Evolutionary conservation across 768 basidiomycete species (phyloP), one percentile per base, ranked within the genome.

Genomic region (Boletus coccyginus): DNA sequence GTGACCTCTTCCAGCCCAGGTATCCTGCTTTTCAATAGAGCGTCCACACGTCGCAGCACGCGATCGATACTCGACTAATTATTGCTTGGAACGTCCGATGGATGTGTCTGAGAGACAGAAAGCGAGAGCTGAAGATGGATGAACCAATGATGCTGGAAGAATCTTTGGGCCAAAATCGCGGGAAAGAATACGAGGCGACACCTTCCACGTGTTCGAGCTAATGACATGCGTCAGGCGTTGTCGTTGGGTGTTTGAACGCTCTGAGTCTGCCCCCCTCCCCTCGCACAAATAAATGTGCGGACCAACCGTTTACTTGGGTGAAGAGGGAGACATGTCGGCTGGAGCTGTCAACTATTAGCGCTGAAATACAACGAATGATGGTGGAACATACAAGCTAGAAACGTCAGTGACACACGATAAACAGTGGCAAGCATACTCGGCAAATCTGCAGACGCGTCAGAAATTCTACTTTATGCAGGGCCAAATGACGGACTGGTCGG

Each of bases 131-230:
- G 92, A 47, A 99, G 84, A 68, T 92, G 93, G 53, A 98, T 92
- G 92, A 93, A 24, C 96, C 97, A 62, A 98, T 85, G 39, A 97
- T 69, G 44, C 83, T 86, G 3, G 82, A 80, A 5, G 92, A 83
- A 70, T 98, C 95, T 72, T 96, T 94, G 0, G 94, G 94, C 97
- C 97, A 98, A 73, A 98, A 97, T 27, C 92, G 82, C 0, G 95
- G 85, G 1, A 80, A 78, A 3, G 84, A 84, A 72, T 90, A 96
- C 3, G 90, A 90, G 3, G 81, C 83, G 5, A 99, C 75, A 3
- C 93, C 95, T 59, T 92, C 87, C 49, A 98, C 75, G 3, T 79
- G 77, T 1, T 79, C 73, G 11, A 97, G 78, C 93, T 96, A 7
- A 10, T 9, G 29, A 35, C 19, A 27, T 12, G 32, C 21, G 5